phyloP scores from a whole-genome alignment of 768 basidiomycete species.

The Lentinula guzmanii region DNA sequence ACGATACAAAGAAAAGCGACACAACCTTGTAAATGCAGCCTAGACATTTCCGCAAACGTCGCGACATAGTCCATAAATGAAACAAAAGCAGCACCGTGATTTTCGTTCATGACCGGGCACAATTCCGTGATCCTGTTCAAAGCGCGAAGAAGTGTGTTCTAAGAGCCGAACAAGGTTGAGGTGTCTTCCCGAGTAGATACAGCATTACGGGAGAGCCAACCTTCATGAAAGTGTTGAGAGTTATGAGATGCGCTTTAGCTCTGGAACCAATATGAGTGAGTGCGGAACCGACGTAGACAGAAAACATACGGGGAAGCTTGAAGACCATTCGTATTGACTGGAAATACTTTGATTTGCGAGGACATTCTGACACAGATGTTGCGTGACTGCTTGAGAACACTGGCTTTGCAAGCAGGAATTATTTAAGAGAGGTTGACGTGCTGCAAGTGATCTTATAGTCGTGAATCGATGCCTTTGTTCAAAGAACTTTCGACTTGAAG shows the following conservation, averaged over 20 bases:
- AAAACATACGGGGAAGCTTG: neutral
- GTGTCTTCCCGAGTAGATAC: neutral
- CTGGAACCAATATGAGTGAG: neutral
- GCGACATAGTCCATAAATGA: slow-evolving; percentile 18
- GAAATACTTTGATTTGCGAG: neutral
- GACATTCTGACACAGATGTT: neutral
- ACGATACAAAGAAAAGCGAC: neutral
- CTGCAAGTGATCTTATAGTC: too few species aligned
- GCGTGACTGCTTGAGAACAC: too few species aligned
- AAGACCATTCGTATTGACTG: neutral
- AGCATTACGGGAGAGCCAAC: slow-evolving; percentile 5
- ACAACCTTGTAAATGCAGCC: slow-evolving; percentile 18
- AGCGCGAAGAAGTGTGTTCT: slow-evolving; percentile 22
- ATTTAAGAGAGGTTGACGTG: too few species aligned
- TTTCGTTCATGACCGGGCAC: slow-evolving; percentile 11
- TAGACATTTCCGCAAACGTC: slow-evolving; percentile 16
- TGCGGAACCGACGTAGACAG: neutral
- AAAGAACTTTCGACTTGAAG: too few species aligned
- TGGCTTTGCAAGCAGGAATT: too few species aligned
- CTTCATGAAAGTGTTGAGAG: slow-evolving; percentile 25
- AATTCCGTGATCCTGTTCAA: slow-evolving; percentile 18
- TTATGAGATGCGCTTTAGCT: slow-evolving; percentile 12
- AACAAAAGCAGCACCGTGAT: slow-evolving; percentile 9
- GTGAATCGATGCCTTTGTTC: too few species aligned
- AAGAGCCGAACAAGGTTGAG: neutral